Base-by-base conservation (phyloP, 768 basidiomycete species). In the Pisolithus orientalis region DNA sequence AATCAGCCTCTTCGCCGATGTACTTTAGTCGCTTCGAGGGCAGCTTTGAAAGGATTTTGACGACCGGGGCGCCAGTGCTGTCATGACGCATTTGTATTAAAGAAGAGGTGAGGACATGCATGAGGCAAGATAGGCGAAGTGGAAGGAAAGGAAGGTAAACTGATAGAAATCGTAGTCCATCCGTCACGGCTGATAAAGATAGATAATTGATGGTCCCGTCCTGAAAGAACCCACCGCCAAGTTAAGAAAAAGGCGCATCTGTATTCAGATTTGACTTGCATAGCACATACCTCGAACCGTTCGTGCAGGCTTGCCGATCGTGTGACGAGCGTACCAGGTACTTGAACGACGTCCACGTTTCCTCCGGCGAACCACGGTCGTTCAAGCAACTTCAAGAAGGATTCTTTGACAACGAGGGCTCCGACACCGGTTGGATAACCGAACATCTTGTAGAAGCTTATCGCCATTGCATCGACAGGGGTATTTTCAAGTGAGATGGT, bases 391-490 rank as follows among this genome's bases (percentile, higher is more conserved):
- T 65, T 65, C 47, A 90, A 67, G 58, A 90, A 88, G 8, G 78
- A 77, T 60, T 84, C 82, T 64, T 83, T 86, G 42, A 86, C 83
- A 28, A 93, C 66, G 5, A 93, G 73, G 11, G 88, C 88, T 34
- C 90, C 90, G 40, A 91, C 80, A 7, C 90, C 90, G 0, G 89
- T 91, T 10, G 90, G 90, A 59, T 83, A 92, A 32, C 90, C 90
- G 57, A 90, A 89, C 85, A 92, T 90, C 59, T 93, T 93, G 70
- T 93, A 93, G 60, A 92, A 90, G 42, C 85, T 88, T 49, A 93
- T 62, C 0, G 83, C 88, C 78, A 90, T 82, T 1, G 89, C 90
- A 65, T 93, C 90, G 10, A 90, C 84, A 4, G 83, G 80, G 29
- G 75, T 76, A 48, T 84, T 78, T 1, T 77, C 66, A 13, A 93